Evolutionary conservation across 305 asterid species (phyloP), one percentile per base, ranked within the genome.

Genomic region (Solanum aculeatissimum): DNA sequence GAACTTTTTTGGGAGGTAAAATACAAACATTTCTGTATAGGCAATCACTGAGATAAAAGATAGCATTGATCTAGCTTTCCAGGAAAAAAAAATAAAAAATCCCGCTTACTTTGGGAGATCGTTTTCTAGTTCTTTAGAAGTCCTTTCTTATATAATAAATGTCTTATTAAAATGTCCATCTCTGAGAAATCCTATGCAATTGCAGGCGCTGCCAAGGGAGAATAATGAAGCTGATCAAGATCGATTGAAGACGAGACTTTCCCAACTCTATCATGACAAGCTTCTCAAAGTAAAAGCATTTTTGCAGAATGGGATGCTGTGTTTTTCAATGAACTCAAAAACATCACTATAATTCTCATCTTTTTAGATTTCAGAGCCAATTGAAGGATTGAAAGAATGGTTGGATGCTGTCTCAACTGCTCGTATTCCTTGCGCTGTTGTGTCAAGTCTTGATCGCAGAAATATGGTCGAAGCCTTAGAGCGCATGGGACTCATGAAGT

Each of bases 361-460:
- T 85, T 84, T 42, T 69, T 85, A 94, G 98, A 91, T 92, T 83
- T 94, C 99, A 70, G 88, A 94, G 89, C 98, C 99, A 23, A 86
- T 91, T 40, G 97, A 93, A 83, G 98, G 99, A 54, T 86, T 97
- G 84, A 97, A 89, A 80, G 98, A 95, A 85, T 97, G 99, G 99
- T 89, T 97, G 89, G 99, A 93, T 89, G 98, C 98, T 70, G 88
- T 97, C 53, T 90, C 92, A 86, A 93, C 97, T 75, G 94, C 96
- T 74, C 97, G 94, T 87, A 92, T 97, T 87, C 98, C 99, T 81
- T 97, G 99, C 87, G 98, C 99, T 60, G 94, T 93, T 89, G 99
- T 97, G 86, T 97, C 99, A 63, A 93, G 95, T 89, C 93, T 97
- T 86, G 97, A 92, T 85, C 94, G 97, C 80, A 95, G 86, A 88